These are phyloP conservation scores for Torulaspora pretoriensis DNA, from an alignment of 1,139 yeast species.

Conservation along the genomic window DNA sequence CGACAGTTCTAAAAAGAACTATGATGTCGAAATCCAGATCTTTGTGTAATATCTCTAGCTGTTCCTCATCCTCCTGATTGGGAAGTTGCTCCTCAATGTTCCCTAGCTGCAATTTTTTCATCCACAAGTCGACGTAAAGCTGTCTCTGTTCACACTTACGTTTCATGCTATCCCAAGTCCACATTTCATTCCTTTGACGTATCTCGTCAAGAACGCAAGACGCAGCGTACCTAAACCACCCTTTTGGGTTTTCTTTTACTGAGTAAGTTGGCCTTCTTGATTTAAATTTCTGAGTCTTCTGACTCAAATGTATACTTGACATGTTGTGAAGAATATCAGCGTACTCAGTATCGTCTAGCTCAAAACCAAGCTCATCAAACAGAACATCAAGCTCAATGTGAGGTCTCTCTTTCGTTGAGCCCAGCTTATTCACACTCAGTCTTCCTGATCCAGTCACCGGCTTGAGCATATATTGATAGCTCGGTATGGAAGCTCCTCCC, in stretches of 20 bases:
- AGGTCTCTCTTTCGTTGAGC: slow-evolving; percentile 65
- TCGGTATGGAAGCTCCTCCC: slow-evolving; percentile 33
- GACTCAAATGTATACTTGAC: slow-evolving; percentile 74
- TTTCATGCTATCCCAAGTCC: slow-evolving; percentile 86
- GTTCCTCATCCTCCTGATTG: slow-evolving; percentile 38
- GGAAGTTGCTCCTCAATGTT: slow-evolving; percentile 31
- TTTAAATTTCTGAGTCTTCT: slow-evolving; percentile 71
- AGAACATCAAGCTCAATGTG: slow-evolving; percentile 71
- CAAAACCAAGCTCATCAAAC: slow-evolving; percentile 84
- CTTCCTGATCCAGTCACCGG: slow-evolving; percentile 92
- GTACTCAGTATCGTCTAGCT: slow-evolving; percentile 80
- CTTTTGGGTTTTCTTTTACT: slow-evolving; percentile 62
- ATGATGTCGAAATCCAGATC: slow-evolving; percentile 71
- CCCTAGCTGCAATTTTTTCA: slow-evolving; percentile 44
- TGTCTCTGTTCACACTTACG: slow-evolving; percentile 68
- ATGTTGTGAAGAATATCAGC: slow-evolving; percentile 77
- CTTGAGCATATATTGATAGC: slow-evolving; percentile 63
- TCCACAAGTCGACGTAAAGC: slow-evolving; percentile 68
- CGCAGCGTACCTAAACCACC: slow-evolving; percentile 82
- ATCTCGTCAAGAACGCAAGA: slow-evolving; percentile 69
- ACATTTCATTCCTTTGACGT: slow-evolving; percentile 70
- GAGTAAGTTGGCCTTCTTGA: slow-evolving; percentile 61
- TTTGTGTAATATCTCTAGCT: slow-evolving; percentile 53
- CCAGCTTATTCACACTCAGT: slow-evolving; percentile 72
- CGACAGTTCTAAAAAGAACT: slow-evolving; percentile 76